phyloP scores from a whole-genome alignment of 2,329 filamentous ascomycete species.

The Penicillium oxalicum region DNA sequence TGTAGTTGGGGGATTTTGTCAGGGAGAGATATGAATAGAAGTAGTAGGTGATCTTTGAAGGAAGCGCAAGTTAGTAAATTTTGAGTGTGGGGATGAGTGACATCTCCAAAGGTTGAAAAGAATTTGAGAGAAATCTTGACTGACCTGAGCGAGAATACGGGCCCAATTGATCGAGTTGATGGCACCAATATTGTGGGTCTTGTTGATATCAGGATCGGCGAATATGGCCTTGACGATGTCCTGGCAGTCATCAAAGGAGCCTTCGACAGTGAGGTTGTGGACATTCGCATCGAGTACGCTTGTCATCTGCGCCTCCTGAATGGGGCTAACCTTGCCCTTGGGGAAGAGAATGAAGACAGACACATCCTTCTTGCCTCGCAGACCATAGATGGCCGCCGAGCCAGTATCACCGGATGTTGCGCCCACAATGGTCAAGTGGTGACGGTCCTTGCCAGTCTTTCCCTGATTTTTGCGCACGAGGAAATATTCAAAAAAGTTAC shows the following conservation, averaged over 20 bases:
- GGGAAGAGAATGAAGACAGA: constrained; percentile 93
- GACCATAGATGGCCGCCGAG: constrained; percentile 90
- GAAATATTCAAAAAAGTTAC: constrained; percentile 68
- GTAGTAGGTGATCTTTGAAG: constrained; percentile 83
- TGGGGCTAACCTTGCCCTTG: constrained; percentile 80
- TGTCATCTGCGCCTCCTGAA: constrained; percentile 97
- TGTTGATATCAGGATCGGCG: constrained; percentile 76
- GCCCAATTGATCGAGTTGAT: constrained; percentile 87
- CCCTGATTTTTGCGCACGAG: constrained; percentile 41
- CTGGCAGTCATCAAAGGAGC: constrained; percentile 95
- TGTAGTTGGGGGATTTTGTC: constrained; percentile 54
- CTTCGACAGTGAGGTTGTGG: constrained; percentile 82
- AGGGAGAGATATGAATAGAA: constrained; percentile 91
- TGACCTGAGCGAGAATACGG: constrained; percentile 67
- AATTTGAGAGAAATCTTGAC: not conserved
- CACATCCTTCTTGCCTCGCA: constrained; percentile 93
- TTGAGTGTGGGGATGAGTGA: not conserved
- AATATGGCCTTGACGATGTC: constrained; percentile 94
- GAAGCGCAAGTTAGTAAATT: not conserved
- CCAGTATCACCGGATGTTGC: constrained; percentile 84
- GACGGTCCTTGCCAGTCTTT: constrained; percentile 51
- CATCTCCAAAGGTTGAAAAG: not conserved
- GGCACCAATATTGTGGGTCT: constrained; percentile 74
- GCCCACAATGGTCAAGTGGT: constrained; percentile 80
- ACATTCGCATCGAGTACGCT: constrained; percentile 82